Percentiles rank a stretch among this genome's conserved stretches.
phyloP scores from a whole-genome alignment of 768 basidiomycete genomes.

The Hydnomerulius pinastri region DNA sequence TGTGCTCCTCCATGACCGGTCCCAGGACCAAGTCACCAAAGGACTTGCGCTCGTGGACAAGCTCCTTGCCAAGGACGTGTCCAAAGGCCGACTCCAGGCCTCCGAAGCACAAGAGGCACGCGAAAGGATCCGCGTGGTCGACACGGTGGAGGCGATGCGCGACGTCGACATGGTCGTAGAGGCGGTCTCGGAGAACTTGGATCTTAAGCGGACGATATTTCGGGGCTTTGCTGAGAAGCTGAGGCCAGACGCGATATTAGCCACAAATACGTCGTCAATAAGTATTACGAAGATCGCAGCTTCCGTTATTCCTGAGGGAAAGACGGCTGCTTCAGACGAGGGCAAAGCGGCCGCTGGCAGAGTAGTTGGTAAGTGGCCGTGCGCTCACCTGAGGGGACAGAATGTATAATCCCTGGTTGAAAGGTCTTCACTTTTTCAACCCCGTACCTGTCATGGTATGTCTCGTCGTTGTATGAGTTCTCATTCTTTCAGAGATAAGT shows the following conservation, averaged over 20 bases:
- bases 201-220: slow-evolving; percentile 81
- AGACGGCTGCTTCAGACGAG: slow-evolving; percentile 57
- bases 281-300: slow-evolving; percentile 94
- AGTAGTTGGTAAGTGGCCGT: slow-evolving; percentile 67
- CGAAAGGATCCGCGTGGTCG: slow-evolving; percentile 62
- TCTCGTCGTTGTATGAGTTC: not conserved
- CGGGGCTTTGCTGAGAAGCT: slow-evolving; percentile 64
- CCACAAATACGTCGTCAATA: slow-evolving; percentile 92
- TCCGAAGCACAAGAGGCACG: slow-evolving; percentile 75
- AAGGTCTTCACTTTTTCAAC: slow-evolving; percentile 93
- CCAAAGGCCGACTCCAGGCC: slow-evolving; percentile 72
- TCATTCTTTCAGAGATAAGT: not conserved
- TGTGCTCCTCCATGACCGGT: slow-evolving; percentile 84
- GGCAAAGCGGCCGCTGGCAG: slow-evolving; percentile 67
- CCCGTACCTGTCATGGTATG: slow-evolving; percentile 95
- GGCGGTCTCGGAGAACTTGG: slow-evolving; percentile 86
- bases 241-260: slow-evolving; percentile 76
- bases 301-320: slow-evolving; percentile 62
- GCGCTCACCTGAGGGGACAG: not conserved
- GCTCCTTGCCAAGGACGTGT: slow-evolving; percentile 85
- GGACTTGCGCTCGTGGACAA: slow-evolving; percentile 77
- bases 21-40: slow-evolving; percentile 68
- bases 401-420: not conserved
- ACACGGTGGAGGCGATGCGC: slow-evolving; percentile 59
- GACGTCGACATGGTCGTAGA: slow-evolving; percentile 93